Evolutionary conservation across 805 yeast species (phyloP).

Genomic region (Teunomyces pallodes): DNA sequence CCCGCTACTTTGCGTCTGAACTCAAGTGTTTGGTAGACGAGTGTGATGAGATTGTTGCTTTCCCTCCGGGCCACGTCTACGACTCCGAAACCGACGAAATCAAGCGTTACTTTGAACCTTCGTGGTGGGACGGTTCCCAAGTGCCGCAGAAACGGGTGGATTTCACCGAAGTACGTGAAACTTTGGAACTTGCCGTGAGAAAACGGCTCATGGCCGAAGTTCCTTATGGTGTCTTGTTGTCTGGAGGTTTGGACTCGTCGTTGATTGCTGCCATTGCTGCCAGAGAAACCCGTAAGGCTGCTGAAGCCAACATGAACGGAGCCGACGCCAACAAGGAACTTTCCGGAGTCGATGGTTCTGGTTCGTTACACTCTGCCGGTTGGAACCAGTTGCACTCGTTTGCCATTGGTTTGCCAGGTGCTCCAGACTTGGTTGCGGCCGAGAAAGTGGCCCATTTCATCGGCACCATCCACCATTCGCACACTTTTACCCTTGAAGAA

Average conservation of each 20-base stretch:
- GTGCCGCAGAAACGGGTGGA: conserved; percentile 80
- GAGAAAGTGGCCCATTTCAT: conserved; percentile 94
- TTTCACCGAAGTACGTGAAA: conserved; percentile 64
- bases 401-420: conserved; percentile 95
- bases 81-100: conserved; percentile 86
- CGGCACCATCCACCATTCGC: conserved; percentile 96
- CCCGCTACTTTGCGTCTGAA: conserved; percentile 91
- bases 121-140: conserved; percentile 86
- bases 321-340: conserved; percentile 65
- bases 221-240: conserved; percentile 94
- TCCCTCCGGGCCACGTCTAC: conserved; percentile 98
- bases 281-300: conserved; percentile 78
- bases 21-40: conserved; percentile 90
- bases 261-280: conserved; percentile 97
- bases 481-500: conserved; percentile 93
- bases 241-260: conserved; percentile 97
- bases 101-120: conserved; percentile 86
- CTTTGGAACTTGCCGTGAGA: conserved; percentile 92
- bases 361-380: conserved; percentile 74
- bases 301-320: conserved; percentile 45
- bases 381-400: conserved; percentile 89
- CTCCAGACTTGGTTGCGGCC: conserved; percentile 97
- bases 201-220: conserved; percentile 99
- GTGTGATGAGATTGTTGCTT: conserved; percentile 88
- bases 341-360: conserved; percentile 90